Base-by-base conservation (phyloP, 192 early-diverging fungal species). In the Coemansia brasiliensis region DNA sequence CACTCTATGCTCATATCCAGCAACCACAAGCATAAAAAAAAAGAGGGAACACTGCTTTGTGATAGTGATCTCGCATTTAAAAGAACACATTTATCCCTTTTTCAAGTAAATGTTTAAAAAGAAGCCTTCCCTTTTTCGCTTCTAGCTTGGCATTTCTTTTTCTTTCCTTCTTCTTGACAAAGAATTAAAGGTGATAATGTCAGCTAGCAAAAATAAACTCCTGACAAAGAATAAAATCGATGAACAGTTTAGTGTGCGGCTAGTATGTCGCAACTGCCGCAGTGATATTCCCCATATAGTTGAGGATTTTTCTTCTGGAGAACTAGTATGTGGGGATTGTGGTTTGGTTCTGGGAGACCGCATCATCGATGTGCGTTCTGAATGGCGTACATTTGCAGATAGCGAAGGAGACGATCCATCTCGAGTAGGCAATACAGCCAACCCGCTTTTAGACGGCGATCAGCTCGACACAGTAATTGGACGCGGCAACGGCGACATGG, bases 341-440 rank as follows among this genome's bases (percentile, higher is more conserved):
- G 94, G 92, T 2, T 72, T 94, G 13, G 89, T 97, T 4, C 83
- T 97, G 9, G 92, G 92, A 13, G 87, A 93, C 67, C 83, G 93
- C 16, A 91, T 97, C 59, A 93, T 97, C 53, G 95, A 97, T 68
- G 94, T 93, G 17, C 85, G 95, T 4, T 92, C 89, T 0, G 95
- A 97, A 65, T 97, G 95, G 95, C 87, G 95, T 57, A 67, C 65
- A 3, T 67, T 67, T 58, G 57, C 50, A 3, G 50, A 67, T 29
- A 44, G 29, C 52, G 57, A 60, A 17, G 65, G 65, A 2, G 57
- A 59, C n/a, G 65, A 67, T 48, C 65, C 57, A 21, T 60, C 57
- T 17, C 65, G 65, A 18, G 65, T 67, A 3, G 65, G 65, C 1
- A 39, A 50, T 35, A 42, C 43, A 1, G 57, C 46, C 17, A 67